Conservation (phyloP, 305 asterid species). For the Rubia peregrina region DNA sequence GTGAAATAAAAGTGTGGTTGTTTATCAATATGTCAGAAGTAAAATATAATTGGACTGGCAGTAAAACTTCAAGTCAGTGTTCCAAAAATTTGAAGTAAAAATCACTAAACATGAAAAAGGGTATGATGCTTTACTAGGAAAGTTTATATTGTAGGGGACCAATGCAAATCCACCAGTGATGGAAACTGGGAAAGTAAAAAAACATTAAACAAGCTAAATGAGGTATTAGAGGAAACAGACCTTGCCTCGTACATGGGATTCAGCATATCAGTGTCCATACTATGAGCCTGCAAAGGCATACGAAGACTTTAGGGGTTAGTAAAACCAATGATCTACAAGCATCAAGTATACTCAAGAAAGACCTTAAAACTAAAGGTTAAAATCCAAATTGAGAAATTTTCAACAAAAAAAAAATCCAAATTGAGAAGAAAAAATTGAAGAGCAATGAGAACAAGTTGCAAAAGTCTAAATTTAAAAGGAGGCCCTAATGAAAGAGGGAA, state of each 20-base stretch:
- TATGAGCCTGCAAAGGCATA: conserved; percentile 53
- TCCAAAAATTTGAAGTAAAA: neutral
- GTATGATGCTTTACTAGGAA: neutral
- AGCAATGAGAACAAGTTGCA: neutral
- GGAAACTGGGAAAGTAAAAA: neutral
- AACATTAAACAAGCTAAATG: neutral
- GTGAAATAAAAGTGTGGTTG: neutral
- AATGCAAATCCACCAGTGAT: neutral
- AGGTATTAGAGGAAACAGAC: conserved; percentile 28
- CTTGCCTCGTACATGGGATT: conserved; percentile 86
- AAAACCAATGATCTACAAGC: neutral
- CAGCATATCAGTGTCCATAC: conserved; percentile 48
- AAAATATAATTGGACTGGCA: neutral
- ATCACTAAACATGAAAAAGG: neutral
- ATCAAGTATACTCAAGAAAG: neutral
- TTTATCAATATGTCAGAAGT: conserved; percentile 6
- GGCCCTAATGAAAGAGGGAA: neutral
- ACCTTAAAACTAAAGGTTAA: neutral
- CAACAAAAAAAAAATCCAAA: neutral
- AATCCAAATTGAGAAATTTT: too few species aligned
- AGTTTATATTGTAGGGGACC: neutral
- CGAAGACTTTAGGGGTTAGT: neutral
- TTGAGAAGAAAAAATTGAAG: neutral
- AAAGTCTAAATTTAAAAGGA: conserved; percentile 1
- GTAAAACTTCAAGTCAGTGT: neutral